Conservation (phyloP, 1,139 yeast species). For the Saccharomyces pastorianus region DNA sequence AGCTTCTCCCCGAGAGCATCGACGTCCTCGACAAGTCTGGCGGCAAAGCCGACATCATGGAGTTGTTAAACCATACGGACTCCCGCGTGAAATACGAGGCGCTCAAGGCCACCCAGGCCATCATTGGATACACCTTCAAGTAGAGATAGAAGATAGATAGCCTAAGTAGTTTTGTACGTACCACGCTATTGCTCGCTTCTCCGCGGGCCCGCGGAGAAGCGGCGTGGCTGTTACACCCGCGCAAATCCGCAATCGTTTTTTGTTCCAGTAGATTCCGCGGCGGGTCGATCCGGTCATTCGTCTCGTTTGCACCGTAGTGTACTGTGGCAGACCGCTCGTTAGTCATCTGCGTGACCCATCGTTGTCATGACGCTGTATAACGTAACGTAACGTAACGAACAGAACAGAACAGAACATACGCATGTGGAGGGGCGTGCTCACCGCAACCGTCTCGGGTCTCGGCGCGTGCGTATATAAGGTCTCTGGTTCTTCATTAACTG, state of each 20-base stretch:
- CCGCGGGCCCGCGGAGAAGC: background rate
- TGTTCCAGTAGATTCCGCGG: background rate
- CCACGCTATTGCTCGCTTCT: no score
- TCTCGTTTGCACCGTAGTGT: background rate
- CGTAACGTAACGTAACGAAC: background rate
- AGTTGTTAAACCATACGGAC: conserved; percentile 71
- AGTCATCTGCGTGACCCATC: background rate
- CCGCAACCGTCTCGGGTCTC: no score
- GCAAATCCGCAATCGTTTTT: background rate
- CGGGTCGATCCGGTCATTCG: background rate
- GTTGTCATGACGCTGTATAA: background rate
- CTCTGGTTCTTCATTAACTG: background rate
- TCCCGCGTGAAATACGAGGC: conserved; percentile 92
- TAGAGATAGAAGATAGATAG: conserved; percentile 18
- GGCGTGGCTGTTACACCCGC: background rate
- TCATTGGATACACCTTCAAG: conserved; percentile 65
- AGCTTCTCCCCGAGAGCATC: conserved; percentile 51
- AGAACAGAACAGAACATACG: background rate
- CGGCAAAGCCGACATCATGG: conserved; percentile 75
- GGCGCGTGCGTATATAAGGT: background rate
- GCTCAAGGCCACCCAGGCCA: conserved; percentile 81
- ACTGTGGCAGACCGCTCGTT: background rate
- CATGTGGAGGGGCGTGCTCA: no score
- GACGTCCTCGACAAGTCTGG: conserved; percentile 43
- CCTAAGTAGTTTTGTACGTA: conserved; percentile 1